Percentiles rank a stretch among this genome's conserved stretches.
phyloP scores from a whole-genome alignment of 805 yeast species.

The Wickerhamiella shivajii region DNA sequence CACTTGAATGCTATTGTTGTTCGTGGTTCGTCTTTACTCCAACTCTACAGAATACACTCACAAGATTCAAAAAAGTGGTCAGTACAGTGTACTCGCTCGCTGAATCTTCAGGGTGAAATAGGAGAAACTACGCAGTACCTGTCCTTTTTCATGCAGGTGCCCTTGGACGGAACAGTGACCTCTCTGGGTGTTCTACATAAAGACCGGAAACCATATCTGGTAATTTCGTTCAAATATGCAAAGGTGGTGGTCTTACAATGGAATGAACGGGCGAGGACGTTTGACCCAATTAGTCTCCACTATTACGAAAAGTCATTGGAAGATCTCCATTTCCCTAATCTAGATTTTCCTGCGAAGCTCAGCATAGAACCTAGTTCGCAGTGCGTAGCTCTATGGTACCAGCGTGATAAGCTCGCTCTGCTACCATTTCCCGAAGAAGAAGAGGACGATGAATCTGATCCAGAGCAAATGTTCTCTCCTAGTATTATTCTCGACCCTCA shows the following conservation, averaged over 20 bases:
- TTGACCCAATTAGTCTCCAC: slow-evolving; percentile 71
- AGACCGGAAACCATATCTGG: slow-evolving; percentile 36
- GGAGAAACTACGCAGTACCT: slow-evolving; percentile 21
- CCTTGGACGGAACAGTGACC: slow-evolving; percentile 54
- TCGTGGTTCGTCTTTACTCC: slow-evolving; percentile 48
- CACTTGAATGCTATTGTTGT: slow-evolving; percentile 48
- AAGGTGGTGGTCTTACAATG: slow-evolving; percentile 65
- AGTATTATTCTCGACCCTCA: slow-evolving; percentile 48
- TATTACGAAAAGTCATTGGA: slow-evolving; percentile 60
- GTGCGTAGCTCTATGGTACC: slow-evolving; percentile 39
- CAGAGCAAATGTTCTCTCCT: slow-evolving; percentile 27
- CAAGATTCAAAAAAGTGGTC: no score
- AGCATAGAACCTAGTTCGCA: slow-evolving; percentile 45
- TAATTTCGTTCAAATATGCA: slow-evolving; percentile 57
- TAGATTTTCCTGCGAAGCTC: slow-evolving; percentile 30
- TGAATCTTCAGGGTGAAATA: no score
- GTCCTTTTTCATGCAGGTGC: slow-evolving; percentile 45
- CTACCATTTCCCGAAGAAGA: slow-evolving; percentile 20
- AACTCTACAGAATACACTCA: no score
- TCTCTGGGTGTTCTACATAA: slow-evolving; percentile 31
- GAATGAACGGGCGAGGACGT: slow-evolving; percentile 37
- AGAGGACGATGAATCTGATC: slow-evolving; percentile 18
- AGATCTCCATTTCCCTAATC: slow-evolving; percentile 21
- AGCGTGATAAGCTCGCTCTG: slow-evolving; percentile 49
- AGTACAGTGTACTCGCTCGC: no score